Conservation (phyloP, 768 basidiomycete species). For the Sistotremastrum suecicum region DNA sequence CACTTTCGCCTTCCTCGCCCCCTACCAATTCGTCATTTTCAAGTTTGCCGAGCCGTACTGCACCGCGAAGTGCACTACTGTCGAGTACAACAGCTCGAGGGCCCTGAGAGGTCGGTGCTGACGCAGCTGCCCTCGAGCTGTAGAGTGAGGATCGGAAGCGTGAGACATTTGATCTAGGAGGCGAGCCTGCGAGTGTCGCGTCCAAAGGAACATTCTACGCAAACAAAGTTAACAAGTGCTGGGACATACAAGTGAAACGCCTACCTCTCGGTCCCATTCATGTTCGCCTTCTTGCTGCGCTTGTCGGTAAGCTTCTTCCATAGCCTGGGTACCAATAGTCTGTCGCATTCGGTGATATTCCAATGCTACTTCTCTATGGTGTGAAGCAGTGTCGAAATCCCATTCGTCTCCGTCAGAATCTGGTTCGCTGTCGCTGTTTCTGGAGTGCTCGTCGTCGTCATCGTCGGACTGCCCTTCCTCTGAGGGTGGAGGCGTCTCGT, state of each 20-base stretch:
- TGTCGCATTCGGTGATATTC: conserved; percentile 53
- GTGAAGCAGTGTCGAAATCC: conserved; percentile 47
- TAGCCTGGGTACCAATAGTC: conserved; percentile 38
- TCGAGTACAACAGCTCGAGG: too few species aligned
- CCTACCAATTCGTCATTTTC: conserved; percentile 15
- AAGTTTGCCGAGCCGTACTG: conserved; percentile 17
- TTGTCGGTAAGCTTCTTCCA: conserved; percentile 35
- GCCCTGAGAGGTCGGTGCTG: conserved; percentile 1
- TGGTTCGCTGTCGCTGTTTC: conserved; percentile 19
- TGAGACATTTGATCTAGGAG: conserved; percentile 39
- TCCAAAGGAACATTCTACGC: conserved; percentile 30
- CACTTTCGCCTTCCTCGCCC: conserved; percentile 17
- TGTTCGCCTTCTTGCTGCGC: conserved; percentile 23
- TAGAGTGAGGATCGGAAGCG: conserved; percentile 24
- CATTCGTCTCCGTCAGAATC: conserved; percentile 33
- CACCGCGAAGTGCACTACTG: conserved; percentile 15
- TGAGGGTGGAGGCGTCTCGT: background rate
- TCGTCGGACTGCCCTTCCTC: conserved; percentile 11
- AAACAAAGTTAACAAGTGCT: background rate
- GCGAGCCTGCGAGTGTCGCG: conserved; percentile 22
- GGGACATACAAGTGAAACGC: conserved; percentile 7
- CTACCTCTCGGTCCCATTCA: conserved; percentile 32
- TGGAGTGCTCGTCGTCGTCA: conserved; percentile 11
- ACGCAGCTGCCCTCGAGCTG: background rate
- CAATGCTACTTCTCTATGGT: conserved; percentile 62